Evolutionary conservation across 345 rosid genomes (phyloP).

Genomic region (Bruguiera parviflora): DNA sequence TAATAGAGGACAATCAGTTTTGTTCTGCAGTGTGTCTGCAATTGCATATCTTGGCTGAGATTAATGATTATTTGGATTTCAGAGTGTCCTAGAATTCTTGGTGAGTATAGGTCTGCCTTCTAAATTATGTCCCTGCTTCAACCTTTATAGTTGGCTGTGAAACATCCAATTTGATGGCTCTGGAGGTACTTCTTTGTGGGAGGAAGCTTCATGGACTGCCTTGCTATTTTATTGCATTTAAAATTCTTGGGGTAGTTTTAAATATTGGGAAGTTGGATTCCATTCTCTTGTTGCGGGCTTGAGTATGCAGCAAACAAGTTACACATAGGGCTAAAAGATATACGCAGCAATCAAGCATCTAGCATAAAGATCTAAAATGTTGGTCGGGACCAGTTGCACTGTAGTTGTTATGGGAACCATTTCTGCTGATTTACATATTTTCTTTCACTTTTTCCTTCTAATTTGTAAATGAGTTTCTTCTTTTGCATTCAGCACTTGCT

Average conservation of each 20-base stretch:
- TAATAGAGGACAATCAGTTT: too few species aligned
- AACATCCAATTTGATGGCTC: not conserved
- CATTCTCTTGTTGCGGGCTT: not conserved
- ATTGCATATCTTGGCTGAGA: too few species aligned
- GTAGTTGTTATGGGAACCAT: not conserved
- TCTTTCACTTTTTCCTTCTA: not conserved
- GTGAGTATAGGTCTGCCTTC: not conserved
- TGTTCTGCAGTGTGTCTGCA: too few species aligned
- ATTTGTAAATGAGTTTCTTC: not conserved
- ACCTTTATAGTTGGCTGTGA: not conserved
- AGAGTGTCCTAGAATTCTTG: too few species aligned
- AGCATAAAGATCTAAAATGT: not conserved
- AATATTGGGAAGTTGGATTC: not conserved
- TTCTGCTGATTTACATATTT: not conserved
- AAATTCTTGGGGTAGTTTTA: not conserved
- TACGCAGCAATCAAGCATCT: not conserved
- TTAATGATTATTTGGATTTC: too few species aligned
- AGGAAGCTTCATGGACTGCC: not conserved
- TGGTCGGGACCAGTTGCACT: not conserved
- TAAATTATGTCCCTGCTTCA: too few species aligned
- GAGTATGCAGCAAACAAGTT: not conserved
- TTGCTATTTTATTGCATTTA: not conserved
- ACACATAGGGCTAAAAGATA: not conserved
- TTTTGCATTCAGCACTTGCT: slow-evolving; percentile 58
- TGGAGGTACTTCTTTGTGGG: not conserved